phyloP scores from a whole-genome alignment of 2,329 filamentous ascomycete species.

The Sporothrix brunneoviolacea region DNA sequence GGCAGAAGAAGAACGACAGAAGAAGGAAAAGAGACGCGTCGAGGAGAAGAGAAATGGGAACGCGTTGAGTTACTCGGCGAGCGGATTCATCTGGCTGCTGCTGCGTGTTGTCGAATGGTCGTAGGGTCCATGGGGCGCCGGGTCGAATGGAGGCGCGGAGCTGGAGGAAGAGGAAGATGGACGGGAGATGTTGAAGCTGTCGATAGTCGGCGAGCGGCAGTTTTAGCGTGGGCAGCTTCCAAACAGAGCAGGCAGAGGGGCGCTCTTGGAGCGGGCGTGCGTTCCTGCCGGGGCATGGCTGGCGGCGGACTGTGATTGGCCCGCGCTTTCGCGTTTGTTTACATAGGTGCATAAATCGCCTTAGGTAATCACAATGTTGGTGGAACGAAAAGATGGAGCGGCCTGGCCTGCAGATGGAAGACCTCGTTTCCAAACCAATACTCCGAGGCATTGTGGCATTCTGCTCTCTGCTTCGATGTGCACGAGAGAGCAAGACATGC shows the following conservation, averaged over 20 bases:
- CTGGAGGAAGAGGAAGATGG: neutral
- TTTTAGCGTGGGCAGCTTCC: neutral
- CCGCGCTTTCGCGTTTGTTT: constrained; percentile 17
- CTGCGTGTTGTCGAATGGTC: neutral
- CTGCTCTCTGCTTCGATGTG: too few species aligned
- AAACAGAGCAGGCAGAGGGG: constrained; percentile 12
- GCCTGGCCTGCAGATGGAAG: too few species aligned
- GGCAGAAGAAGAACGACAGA: neutral
- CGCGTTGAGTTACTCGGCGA: neutral
- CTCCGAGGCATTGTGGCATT: too few species aligned
- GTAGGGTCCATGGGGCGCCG: too few species aligned
- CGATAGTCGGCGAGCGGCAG: neutral
- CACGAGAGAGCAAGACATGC: too few species aligned
- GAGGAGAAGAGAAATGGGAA: too few species aligned
- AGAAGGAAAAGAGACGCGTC: constrained; percentile 6
- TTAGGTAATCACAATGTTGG: constrained; percentile 6
- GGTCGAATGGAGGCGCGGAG: neutral
- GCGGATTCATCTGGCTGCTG: constrained; percentile 2
- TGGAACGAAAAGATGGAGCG: too few species aligned
- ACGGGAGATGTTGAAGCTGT: neutral
- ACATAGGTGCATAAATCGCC: constrained; percentile 6
- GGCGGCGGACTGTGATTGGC: constrained; percentile 12
- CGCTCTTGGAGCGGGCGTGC: neutral
- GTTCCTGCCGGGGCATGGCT: too few species aligned
- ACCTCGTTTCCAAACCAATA: too few species aligned